These are phyloP conservation scores for Monosporascus ibericus DNA, from an alignment of 2,329 filamentous ascomycete genomes.

Conservation along the genomic window DNA sequence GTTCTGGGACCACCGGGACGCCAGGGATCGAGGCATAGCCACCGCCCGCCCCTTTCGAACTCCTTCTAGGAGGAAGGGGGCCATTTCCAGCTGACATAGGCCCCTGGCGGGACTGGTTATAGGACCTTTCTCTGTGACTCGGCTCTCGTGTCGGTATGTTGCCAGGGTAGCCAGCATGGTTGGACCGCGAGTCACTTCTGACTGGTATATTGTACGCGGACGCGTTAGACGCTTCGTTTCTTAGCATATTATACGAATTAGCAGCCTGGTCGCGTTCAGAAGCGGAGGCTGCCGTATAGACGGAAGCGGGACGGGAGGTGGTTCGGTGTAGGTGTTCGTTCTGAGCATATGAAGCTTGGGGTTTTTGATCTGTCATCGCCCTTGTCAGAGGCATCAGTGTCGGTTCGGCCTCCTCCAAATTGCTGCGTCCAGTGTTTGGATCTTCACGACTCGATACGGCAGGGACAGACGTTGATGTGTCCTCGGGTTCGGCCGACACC, in stretches of 20 bases:
- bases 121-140: constrained; percentile 63
- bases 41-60: constrained; percentile 64
- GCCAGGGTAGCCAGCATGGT: constrained; percentile 48
- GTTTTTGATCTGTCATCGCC: constrained; percentile 18
- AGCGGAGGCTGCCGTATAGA: constrained; percentile 21
- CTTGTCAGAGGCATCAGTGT: constrained; percentile 15
- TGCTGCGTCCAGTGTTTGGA: constrained; percentile 13
- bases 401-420: constrained; percentile 14
- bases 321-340: constrained; percentile 18
- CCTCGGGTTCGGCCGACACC: constrained; percentile 25
- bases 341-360: constrained; percentile 14
- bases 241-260: constrained; percentile 36
- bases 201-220: constrained; percentile 49
- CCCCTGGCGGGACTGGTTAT: constrained; percentile 55
- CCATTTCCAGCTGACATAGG: constrained; percentile 46
- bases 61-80: constrained; percentile 66
- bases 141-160: constrained; percentile 60
- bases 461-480: constrained; percentile 11
- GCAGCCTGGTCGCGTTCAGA: constrained; percentile 28
- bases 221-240: constrained; percentile 52
- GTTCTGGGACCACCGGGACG: constrained; percentile 31
- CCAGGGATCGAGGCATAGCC: constrained; percentile 42
- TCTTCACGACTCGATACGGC: constrained; percentile 16
- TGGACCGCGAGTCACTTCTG: constrained; percentile 58
- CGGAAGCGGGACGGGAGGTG: constrained; percentile 27